Evolutionary conservation across 2,329 filamentous ascomycete species (phyloP), one percentile per base, ranked within the genome.

Genomic region (Fusarium avenaceum): DNA sequence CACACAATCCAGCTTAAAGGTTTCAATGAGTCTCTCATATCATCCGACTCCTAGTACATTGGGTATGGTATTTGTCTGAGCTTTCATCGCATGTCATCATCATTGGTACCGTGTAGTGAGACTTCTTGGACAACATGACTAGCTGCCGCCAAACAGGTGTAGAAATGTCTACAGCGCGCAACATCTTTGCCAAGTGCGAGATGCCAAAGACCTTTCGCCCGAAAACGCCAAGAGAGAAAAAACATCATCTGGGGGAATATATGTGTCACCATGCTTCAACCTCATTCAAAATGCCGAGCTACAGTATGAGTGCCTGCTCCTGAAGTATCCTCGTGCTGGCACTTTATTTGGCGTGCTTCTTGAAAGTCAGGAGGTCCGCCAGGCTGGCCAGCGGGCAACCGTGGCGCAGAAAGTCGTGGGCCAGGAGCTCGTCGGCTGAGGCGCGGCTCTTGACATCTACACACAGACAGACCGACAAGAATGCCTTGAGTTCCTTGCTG

Each of bases 401-500:
- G 74, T 92, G 92, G 84, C 94, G 94, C 77, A 99, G 82, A 84
- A 99, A 99, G 74, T 98, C 96, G 77, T 98, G 94, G 63, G 90
- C 88, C 65, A 98, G 84, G 49, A 99, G 85, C 81, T 99, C 96
- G 65, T 93, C 88, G 0, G 96, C 94, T 26, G 93, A 97, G 14
- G 96, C 96, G 77, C 96, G 89, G 77, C 92, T 95, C 84, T 95
- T 94, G 75, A 99, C 94, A 75, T 98, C 95, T 46, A 99, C 96
- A 75, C 96, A 98, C 46, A 99, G 86, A 80, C 96, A 99, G 67
- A 97, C 94, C 26, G 92, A 96, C 76, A 99, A 81, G 88, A 99
- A 99, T 22, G 93, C 92, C 85, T 98, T 98, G 72, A 99, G 89
- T 81, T 98, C 96, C 84, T 97, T 97, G 83, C 92, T 96, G 63